phyloP scores from a whole-genome alignment of 2,329 filamentous ascomycete species.

The Pseudogymnoascus sp. region DNA sequence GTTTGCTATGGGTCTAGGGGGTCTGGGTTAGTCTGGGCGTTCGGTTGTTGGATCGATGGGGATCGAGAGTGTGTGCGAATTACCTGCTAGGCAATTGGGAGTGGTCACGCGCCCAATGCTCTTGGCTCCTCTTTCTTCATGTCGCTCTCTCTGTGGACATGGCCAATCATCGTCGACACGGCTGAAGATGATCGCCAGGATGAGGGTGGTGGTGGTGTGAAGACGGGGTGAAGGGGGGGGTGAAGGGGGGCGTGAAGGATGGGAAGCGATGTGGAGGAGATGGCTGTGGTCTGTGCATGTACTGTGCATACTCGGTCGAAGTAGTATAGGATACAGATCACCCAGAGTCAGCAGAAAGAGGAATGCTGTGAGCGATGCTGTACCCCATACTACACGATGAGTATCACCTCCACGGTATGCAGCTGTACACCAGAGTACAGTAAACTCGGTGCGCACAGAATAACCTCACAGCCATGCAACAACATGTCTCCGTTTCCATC shows the following conservation, averaged over 20 bases:
- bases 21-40: background rate
- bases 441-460: background rate
- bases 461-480: background rate
- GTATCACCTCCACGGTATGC: too few relatives aligned
- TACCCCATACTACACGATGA: background rate
- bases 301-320: background rate
- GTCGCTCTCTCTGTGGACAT: background rate
- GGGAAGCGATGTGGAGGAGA: background rate
- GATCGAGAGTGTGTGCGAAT: background rate
- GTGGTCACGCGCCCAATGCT: background rate
- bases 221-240: too few relatives aligned
- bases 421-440: background rate
- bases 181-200: background rate
- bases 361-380: background rate
- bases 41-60: constrained; percentile 4
- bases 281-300: background rate
- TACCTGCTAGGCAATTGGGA: background rate
- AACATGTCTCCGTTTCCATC: background rate
- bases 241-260: background rate
- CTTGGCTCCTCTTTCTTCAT: background rate
- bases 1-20: too few relatives aligned
- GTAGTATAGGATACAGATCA: constrained; percentile 1
- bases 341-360: too few relatives aligned
- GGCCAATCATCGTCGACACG: background rate
- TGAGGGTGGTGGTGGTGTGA: background rate